Base-by-base conservation (phyloP, 169 alveolate species). In the Plasmodium relictum region DNA sequence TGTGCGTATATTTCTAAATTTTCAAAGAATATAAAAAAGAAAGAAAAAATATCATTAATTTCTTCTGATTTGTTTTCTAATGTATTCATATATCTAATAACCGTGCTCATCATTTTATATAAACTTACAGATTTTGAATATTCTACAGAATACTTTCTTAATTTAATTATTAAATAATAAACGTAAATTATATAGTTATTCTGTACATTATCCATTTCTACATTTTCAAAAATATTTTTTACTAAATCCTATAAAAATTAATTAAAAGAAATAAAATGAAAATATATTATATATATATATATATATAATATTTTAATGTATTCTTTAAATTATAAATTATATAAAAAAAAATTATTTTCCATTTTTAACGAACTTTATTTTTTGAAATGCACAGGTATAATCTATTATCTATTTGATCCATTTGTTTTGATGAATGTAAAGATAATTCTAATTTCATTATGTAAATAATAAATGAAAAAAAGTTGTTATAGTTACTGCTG, bases 1-100 rank as follows among this genome's bases (percentile, higher is more conserved):
- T 80, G 85, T 16, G 90, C 50, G 66, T 68, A 80, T 52, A 59
- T 48, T 68, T 80, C 90, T 12, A 80, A 61, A 56, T 80, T 80
- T 80, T 80, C 90, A 71, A 80, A 80, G 56, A 80, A 80, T 52
- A 80, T 66, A 69, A 80, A 65, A 80, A 68, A 80, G 56, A 80
- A 80, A 66, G 85, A 80, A 61, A 80, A 80, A 1, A 80, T 56
- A 45, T 80, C 72, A n/a, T 80, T 71, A 14, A 80, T 68, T 66
- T 80, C 90, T n/a, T 80, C 90, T 26, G 74, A 20, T 48, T 41
- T 48, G 14, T 80, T 80, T 39, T 37, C 80, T 22, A 68, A 18
- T 68, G 90, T 80, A 63, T 68, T 70, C 90, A 80, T 80, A 61
- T 80, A 72, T 61, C 69, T 68, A 71, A 80, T 80, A 10, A 80